Conservation (phyloP, 345 rosid species). For the Bruguiera gymnorhiza region DNA sequence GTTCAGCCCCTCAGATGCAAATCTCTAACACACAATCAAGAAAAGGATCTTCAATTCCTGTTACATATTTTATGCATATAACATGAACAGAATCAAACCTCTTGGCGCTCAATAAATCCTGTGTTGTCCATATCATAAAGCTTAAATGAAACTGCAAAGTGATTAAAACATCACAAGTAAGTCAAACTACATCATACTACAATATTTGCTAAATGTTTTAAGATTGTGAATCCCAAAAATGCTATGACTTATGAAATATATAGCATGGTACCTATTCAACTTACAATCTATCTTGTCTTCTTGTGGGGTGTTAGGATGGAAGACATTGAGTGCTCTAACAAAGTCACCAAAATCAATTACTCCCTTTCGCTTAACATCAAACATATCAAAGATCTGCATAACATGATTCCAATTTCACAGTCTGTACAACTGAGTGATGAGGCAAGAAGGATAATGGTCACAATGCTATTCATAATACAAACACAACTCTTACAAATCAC, state of each 20-base stretch:
- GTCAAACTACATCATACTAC: not conserved
- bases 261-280: slow-evolving; percentile 21
- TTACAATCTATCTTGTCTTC: slow-evolving; percentile 89
- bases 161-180: slow-evolving; percentile 7
- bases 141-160: slow-evolving; percentile 80
- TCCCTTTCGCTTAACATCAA: slow-evolving; percentile 88
- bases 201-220: not conserved
- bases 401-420: slow-evolving; percentile 5
- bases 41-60: no score
- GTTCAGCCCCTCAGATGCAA: no score
- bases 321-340: slow-evolving; percentile 80
- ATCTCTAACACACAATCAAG: not conserved
- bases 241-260: not conserved
- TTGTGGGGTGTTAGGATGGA: slow-evolving; percentile 79
- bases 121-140: slow-evolving; percentile 87
- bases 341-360: slow-evolving; percentile 93
- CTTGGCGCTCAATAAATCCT: slow-evolving; percentile 94
- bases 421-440: not conserved
- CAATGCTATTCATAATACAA: not conserved
- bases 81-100: slow-evolving; percentile 42
- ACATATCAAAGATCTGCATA: slow-evolving; percentile 86
- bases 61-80: not conserved
- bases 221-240: not conserved
- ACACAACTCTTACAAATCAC: not conserved
- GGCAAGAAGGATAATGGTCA: not conserved